These are phyloP conservation scores for Saprolegnia diclina DNA, from an alignment of 352 stramenopile genomes.

Conservation along the genomic window DNA sequence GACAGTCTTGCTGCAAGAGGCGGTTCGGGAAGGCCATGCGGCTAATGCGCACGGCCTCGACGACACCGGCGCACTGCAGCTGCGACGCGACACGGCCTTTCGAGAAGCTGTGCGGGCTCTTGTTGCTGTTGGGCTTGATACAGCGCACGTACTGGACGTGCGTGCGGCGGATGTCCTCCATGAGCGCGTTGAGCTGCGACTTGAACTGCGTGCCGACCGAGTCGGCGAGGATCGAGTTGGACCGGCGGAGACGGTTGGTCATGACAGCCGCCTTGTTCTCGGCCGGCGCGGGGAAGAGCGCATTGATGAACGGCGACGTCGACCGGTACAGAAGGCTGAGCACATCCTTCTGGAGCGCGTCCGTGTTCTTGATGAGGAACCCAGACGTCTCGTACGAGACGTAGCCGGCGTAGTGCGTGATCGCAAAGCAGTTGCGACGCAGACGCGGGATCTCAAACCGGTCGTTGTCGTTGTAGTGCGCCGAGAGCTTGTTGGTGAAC, in stretches of 20 bases:
- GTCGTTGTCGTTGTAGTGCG: conserved; percentile 84
- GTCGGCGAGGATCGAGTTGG: conserved; percentile 76
- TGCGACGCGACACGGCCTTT: conserved; percentile 93
- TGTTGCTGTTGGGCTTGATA: conserved; percentile 97
- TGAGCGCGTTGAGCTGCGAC: conserved; percentile 88
- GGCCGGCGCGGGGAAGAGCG: conserved; percentile 63
- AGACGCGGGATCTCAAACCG: conserved; percentile 81
- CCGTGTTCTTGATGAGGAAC: conserved; percentile 97
- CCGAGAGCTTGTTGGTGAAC: conserved; percentile 85
- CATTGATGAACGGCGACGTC: conserved; percentile 61
- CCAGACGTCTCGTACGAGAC: conserved; percentile 90
- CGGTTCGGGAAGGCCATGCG: conserved; percentile 98
- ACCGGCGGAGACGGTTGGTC: conserved; percentile 50
- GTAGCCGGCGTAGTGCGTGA: conserved; percentile 95
- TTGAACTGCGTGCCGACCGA: conserved; percentile 91
- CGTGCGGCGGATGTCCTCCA: conserved; percentile 93
- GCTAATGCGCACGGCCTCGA: conserved; percentile 97
- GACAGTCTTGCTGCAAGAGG: conserved; percentile 84
- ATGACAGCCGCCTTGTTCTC: conserved; percentile 44
- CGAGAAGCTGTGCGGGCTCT: conserved; percentile 86
- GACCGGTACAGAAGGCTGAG: conserved; percentile 73
- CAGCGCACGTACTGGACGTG: conserved; percentile 98
- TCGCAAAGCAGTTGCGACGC: conserved; percentile 86
- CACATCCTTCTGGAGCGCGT: conserved; percentile 92
- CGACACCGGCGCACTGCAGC: conserved; percentile 95